Percentiles rank a stretch among this genome's conserved stretches.
phyloP scores from a whole-genome alignment of 768 basidiomycete genomes.

The Naganishia randhawae region DNA sequence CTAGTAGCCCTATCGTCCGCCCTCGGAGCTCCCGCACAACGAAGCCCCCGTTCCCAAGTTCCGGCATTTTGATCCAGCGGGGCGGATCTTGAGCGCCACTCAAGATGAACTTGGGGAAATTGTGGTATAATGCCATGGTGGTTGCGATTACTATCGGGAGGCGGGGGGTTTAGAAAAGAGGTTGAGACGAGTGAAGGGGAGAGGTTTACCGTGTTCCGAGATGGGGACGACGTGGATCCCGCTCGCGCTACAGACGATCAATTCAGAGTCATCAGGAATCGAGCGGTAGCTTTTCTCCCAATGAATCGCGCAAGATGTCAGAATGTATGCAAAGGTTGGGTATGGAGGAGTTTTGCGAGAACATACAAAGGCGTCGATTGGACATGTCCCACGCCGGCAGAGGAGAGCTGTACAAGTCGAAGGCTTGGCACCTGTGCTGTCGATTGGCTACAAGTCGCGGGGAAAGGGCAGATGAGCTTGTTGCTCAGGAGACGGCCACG shows the following conservation, averaged over 20 bases:
- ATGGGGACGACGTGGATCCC: constrained; percentile 34
- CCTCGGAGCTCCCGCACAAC: constrained; percentile 32
- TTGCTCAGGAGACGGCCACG: not conserved
- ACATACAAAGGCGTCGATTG: constrained; percentile 20
- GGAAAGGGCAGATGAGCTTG: not conserved
- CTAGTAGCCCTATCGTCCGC: constrained; percentile 31
- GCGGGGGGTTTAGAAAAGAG: not conserved
- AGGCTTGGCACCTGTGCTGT: constrained; percentile 29
- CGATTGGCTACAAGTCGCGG: constrained; percentile 19
- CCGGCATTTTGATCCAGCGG: not conserved
- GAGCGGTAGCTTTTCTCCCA: constrained; percentile 24
- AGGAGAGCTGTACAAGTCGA: constrained; percentile 31
- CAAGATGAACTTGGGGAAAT: constrained; percentile 31
- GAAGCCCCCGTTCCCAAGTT: constrained; percentile 12
- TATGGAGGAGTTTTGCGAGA: too few species aligned
- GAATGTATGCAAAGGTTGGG: too few species aligned
- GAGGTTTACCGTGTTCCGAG: constrained; percentile 13
- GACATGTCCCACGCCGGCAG: constrained; percentile 31
- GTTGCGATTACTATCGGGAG: constrained; percentile 28
- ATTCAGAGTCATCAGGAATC: constrained; percentile 11
- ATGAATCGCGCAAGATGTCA: too few species aligned
- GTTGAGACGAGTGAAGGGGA: not conserved
- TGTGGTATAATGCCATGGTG: constrained; percentile 29
- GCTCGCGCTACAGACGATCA: constrained; percentile 28
- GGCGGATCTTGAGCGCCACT: not conserved